phyloP scores from a whole-genome alignment of 2,329 filamentous ascomycete genomes.

The Rhynchosporium graminicola region DNA sequence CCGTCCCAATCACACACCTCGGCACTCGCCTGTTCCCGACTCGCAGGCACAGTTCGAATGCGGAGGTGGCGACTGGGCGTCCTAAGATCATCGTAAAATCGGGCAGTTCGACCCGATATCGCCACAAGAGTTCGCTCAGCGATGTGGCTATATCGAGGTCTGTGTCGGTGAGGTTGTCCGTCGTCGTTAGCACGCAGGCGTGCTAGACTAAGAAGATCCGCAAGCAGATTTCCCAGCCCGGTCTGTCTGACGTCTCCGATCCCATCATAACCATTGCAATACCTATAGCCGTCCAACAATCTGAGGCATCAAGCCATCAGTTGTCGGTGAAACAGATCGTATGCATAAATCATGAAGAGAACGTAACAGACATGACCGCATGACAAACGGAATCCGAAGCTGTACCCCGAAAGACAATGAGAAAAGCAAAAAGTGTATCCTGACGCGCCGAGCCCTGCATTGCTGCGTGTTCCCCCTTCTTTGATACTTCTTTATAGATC shows the following conservation, averaged over 20 bases:
- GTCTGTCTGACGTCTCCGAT: conserved; percentile 28
- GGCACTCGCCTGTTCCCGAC: conserved; percentile 22
- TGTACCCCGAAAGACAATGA: conserved; percentile 37
- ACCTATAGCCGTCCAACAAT: conserved; percentile 13
- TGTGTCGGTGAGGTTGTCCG: conserved; percentile 24
- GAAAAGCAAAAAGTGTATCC: conserved; percentile 37
- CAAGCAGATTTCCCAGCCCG: conserved; percentile 31
- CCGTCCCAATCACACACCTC: conserved; percentile 13
- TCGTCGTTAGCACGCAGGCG: conserved; percentile 37
- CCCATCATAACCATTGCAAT: conserved; percentile 26
- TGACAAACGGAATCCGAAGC: conserved; percentile 35
- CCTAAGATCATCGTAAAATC: conserved; percentile 17
- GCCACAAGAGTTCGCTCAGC: conserved; percentile 28
- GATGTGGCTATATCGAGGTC: conserved; percentile 26
- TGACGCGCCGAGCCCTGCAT: conserved; percentile 56
- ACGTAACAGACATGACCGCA: conserved; percentile 34
- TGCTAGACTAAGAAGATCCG: conserved; percentile 31
- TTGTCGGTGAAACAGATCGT: conserved; percentile 27
- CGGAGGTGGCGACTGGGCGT: conserved; percentile 25
- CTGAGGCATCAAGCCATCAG: conserved; percentile 37
- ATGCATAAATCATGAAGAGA: conserved; percentile 29
- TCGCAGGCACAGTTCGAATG: conserved; percentile 25
- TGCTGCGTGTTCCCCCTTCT: conserved; percentile 63
- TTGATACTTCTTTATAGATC: conserved; percentile 37
- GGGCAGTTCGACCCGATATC: conserved; percentile 27